Evolutionary conservation across 1,139 yeast species (phyloP).

Genomic region (Yamadazyma membranifaciens): DNA sequence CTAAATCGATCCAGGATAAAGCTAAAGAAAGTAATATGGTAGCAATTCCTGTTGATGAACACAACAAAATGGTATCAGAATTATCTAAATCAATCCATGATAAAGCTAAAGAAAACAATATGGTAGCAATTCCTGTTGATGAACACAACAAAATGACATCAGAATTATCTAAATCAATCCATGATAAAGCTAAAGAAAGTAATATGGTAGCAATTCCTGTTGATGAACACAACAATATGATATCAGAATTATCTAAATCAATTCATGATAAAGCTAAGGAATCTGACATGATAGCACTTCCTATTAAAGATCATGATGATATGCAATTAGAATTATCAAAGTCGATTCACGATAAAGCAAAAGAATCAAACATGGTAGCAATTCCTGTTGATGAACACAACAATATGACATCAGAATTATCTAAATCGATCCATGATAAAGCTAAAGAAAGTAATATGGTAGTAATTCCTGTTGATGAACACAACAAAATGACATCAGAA

Average conservation of each 20-base stretch:
- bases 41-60: slow-evolving; percentile 10
- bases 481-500: slow-evolving; percentile 8
- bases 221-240: slow-evolving; percentile 11
- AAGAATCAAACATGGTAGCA: slow-evolving; percentile 17
- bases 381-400: slow-evolving; percentile 16
- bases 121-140: slow-evolving; percentile 17
- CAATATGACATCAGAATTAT: slow-evolving; percentile 3
- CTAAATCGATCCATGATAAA: slow-evolving; percentile 8
- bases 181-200: slow-evolving; percentile 18
- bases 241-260: slow-evolving; percentile 7
- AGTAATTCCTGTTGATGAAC: slow-evolving; percentile 6
- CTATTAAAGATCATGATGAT: slow-evolving; percentile 12
- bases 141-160: slow-evolving; percentile 12
- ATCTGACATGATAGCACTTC: slow-evolving; percentile 19
- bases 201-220: slow-evolving; percentile 19
- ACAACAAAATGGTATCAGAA: slow-evolving; percentile 9
- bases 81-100: slow-evolving; percentile 17
- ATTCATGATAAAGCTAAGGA: slow-evolving; percentile 18
- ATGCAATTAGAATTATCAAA: slow-evolving; percentile 7
- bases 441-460: slow-evolving; percentile 11
- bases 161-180: slow-evolving; percentile 16
- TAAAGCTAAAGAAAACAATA: slow-evolving; percentile 19
- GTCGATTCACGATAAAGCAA: slow-evolving; percentile 18
- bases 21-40: slow-evolving; percentile 14
- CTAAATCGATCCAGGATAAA: slow-evolving; percentile 6